Base-by-base conservation (phyloP, 1,284 basidiomycete species). In the Tilletia setariae region DNA sequence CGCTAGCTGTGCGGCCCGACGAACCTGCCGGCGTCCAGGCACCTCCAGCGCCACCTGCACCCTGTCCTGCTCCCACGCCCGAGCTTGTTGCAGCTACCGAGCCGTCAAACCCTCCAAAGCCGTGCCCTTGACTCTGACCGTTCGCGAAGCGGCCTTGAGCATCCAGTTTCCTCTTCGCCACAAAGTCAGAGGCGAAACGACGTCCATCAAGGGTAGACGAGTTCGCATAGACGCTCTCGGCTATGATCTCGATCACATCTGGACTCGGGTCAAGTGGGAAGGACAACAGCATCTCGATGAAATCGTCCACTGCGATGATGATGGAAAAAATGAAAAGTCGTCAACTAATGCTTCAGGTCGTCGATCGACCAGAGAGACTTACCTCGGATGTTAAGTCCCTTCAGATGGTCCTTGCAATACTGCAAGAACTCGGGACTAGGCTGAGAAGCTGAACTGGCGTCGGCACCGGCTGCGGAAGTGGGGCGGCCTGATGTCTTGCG, bases 181-280 rank as follows among this genome's bases (percentile, higher is more conserved):
- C 89, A 79, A 94, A 98, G 77, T 98, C 94, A 4, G 90, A 86
- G 0, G 94, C 93, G 79, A 98, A 98, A 35, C 94, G 88, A 66
- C 94, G 87, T 0, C 96, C 96, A 78, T 98, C 94, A 49, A 99
- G 87, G 1, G 92, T 98, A 28, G 92, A 91, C 76, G 91, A 94
- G 78, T 91, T 93, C 47, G 92, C 90, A 81, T 98, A 98, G 67
- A 98, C 80, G 32, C 74, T 74, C 49, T 83, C 82, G 21, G 82
- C 80, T 43, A 83, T 82, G 47, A 83, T 80, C 66, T 81, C 82
- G 9, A 79, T 70, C 47, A 82, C 79, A n/a, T 81, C 80, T 15
- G 78, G 73, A 21, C 71, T 69, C 1, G 82, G 79, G 70, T 83
- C 79, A 2, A 82, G 71, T 16, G 82, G 82, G 70, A 83, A 83